Percentiles rank a stretch among this genome's conserved stretches.
Evolutionary conservation across 768 basidiomycete species (phyloP).

Genomic region (Xerocomellus intermedius): DNA sequence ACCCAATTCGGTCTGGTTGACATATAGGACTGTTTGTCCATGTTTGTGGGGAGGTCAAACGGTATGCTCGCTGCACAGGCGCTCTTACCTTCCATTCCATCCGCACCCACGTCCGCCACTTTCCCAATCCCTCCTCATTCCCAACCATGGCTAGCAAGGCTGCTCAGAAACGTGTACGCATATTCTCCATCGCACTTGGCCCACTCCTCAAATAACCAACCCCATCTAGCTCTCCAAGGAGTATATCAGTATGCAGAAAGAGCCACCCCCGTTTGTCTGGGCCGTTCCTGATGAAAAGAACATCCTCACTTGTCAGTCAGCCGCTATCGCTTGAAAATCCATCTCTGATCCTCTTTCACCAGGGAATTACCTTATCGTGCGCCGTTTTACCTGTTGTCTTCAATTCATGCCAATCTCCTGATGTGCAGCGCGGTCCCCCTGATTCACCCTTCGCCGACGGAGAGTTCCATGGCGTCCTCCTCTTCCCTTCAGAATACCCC

Average conservation of each 20-base stretch:
- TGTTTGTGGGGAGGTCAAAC: slow-evolving; percentile 29
- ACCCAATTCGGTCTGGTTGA: slow-evolving; percentile 4
- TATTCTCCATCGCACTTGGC: slow-evolving; percentile 11
- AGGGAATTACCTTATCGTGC: slow-evolving; percentile 96
- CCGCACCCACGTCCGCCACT: slow-evolving; percentile 21
- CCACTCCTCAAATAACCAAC: not conserved
- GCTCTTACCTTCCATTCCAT: slow-evolving; percentile 20
- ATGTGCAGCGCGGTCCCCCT: slow-evolving; percentile 79
- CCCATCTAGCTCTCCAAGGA: slow-evolving; percentile 72
- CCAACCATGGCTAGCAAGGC: slow-evolving; percentile 77
- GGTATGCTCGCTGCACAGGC: slow-evolving; percentile 24
- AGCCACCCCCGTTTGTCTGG: slow-evolving; percentile 95
- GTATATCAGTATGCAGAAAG: slow-evolving; percentile 87
- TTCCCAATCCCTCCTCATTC: not conserved
- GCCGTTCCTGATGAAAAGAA: slow-evolving; percentile 97
- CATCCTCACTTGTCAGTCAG: slow-evolving; percentile 82
- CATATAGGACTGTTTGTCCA: slow-evolving; percentile 14
- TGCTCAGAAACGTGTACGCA: slow-evolving; percentile 74
- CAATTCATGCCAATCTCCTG: slow-evolving; percentile 7
- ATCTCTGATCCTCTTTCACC: slow-evolving; percentile 11
- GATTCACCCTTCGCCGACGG: slow-evolving; percentile 90
- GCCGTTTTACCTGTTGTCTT: slow-evolving; percentile 21
- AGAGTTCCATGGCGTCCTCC: slow-evolving; percentile 90
- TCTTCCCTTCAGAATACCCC: slow-evolving; percentile 93
- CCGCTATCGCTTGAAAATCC: slow-evolving; percentile 2